These are phyloP conservation scores for Takashimella tepidaria DNA, from an alignment of 1,284 basidiomycete species.

Conservation along the genomic window DNA sequence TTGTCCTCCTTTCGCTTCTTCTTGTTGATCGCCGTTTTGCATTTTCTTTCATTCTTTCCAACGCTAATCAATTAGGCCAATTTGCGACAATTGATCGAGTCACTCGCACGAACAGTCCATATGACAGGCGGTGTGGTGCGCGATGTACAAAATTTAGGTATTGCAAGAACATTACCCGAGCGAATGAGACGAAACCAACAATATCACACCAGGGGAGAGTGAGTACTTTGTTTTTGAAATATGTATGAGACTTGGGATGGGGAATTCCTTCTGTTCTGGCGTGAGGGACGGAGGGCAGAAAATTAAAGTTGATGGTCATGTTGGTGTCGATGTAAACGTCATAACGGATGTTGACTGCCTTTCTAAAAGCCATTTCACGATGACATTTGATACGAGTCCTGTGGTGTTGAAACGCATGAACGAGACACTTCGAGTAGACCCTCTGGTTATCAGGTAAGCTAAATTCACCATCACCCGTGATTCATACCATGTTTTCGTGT, in stretches of 20 bases:
- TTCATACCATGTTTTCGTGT: too few species aligned
- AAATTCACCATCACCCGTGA: too few species aligned
- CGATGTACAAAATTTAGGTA: slow-evolving; percentile 40
- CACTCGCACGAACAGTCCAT: slow-evolving; percentile 39
- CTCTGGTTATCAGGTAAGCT: slow-evolving; percentile 38
- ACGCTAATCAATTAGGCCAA: slow-evolving; percentile 43
- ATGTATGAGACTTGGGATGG: too few species aligned
- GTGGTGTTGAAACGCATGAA: slow-evolving; percentile 39
- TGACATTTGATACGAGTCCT: slow-evolving; percentile 47
- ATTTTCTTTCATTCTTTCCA: not conserved
- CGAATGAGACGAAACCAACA: slow-evolving; percentile 45
- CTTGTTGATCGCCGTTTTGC: not conserved
- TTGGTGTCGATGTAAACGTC: too few species aligned
- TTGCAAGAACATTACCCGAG: slow-evolving; percentile 37
- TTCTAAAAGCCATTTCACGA: slow-evolving; percentile 45
- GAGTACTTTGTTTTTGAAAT: too few species aligned
- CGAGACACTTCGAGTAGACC: slow-evolving; percentile 42
- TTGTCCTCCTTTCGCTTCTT: not conserved
- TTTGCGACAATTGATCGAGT: slow-evolving; percentile 41
- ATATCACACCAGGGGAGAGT: slow-evolving; percentile 45
- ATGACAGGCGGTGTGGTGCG: slow-evolving; percentile 44
- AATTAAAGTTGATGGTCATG: too few species aligned
- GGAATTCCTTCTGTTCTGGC: too few species aligned
- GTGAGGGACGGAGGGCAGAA: not conserved
- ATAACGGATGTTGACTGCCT: not conserved